These are phyloP conservation scores for Atractiella rhizophila DNA, from an alignment of 768 basidiomycete species.

Conservation along the genomic window DNA sequence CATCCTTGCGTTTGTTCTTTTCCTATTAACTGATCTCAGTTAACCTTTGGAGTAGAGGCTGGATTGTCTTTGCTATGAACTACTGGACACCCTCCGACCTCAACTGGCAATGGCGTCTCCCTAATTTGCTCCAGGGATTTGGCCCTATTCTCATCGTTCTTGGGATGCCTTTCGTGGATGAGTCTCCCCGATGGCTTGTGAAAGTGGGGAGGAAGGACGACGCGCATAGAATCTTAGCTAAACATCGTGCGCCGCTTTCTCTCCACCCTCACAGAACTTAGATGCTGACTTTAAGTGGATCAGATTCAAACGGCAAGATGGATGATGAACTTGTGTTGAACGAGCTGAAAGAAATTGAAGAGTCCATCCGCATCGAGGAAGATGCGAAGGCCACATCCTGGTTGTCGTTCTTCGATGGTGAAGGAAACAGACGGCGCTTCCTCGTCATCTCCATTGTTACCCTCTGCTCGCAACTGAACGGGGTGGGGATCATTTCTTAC, in stretches of 20 bases:
- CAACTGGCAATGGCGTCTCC: not conserved
- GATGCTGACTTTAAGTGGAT: no score
- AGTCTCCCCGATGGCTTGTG: slow-evolving; percentile 2
- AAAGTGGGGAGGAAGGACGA: not conserved
- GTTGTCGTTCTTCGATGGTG: not conserved
- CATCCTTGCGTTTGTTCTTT: not conserved
- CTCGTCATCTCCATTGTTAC: no score
- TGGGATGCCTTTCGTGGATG: not conserved
- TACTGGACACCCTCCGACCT: not conserved
- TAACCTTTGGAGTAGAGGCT: no score
- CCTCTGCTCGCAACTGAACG: no score
- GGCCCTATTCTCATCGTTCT: not conserved
- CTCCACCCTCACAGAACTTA: no score
- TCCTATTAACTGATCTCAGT: no score
- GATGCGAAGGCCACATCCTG: not conserved
- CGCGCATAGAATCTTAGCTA: slow-evolving; percentile 1
- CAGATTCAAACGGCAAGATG: slow-evolving; percentile 3
- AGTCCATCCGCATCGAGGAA: not conserved
- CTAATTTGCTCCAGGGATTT: not conserved
- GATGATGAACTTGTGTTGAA: slow-evolving; percentile 2
- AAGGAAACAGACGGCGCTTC: slow-evolving; percentile 1
- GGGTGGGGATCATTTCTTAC: no score
- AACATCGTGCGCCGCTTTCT: no score
- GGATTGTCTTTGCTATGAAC: slow-evolving; percentile 1
- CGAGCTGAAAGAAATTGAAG: slow-evolving; percentile 1